Base-by-base conservation (phyloP, 2,329 filamentous ascomycete species). In the Exophiala xenobiotica region DNA sequence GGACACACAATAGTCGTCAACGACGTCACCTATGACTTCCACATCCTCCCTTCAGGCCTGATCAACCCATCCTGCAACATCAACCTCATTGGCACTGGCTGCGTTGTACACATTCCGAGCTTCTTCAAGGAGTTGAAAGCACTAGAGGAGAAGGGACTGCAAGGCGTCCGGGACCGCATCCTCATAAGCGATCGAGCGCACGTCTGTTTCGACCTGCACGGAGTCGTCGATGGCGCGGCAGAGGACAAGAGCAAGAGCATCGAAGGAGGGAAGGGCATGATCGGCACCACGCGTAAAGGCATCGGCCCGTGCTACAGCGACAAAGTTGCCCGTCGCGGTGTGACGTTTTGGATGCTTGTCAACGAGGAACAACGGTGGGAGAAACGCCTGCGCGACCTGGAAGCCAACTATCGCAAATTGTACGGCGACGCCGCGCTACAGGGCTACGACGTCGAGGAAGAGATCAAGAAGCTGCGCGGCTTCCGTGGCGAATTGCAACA, bases 301-400 rank as follows among this genome's bases (percentile, higher is more conserved):
- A 76, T 77, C 53, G 74, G 78, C 38, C 82, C 82, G 63, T 79
- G 79, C 56, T 85, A 85, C 70, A 80, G 78, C 63, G 79, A 79
- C 62, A 85, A 85, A 69, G 81, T 81, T 56, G 75, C 79, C 4
- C 72, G 82, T 51, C 76, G 75, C 35, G 81, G 81, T 59, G 72
- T 84, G 27, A 78, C 78, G 48, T 71, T 85, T 64, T 84, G 58
- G 77, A 77, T 50, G 65, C 68, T 47, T 12, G 63, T 60, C 46
- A 63, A 63, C 48, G 63, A 66, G 29, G 56, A 63, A 27, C 62
- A 64, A 41, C 49, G 53, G 11, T 63, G 61, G 59, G 61, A 63
- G 27, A 51, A 53, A 38, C 58, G 60, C 27, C 59, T 69, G 19
- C 58, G 66, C 6, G 57, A 57, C 31, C 49, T 65, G 6, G 61